Conservation (phyloP, 345 rosid species). For the Aegle marmelos region DNA sequence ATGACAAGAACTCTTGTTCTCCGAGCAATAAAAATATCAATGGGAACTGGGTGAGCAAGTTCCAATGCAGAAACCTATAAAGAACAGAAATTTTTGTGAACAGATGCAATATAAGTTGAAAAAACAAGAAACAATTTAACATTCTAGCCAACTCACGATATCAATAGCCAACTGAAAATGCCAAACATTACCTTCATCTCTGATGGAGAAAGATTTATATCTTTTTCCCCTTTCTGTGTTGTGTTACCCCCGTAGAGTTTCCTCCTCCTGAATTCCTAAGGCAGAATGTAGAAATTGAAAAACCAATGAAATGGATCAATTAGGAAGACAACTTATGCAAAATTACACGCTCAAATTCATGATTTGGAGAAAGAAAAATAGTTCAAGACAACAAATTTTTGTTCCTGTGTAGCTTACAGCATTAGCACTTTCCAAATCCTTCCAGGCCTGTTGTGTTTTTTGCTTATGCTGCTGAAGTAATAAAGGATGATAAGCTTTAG, state of each 20-base stretch:
- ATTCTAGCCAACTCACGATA: not conserved
- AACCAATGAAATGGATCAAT: slow-evolving; percentile 3
- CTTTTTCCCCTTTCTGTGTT: slow-evolving; percentile 20
- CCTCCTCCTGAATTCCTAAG: slow-evolving; percentile 42
- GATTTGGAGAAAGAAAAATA: not conserved
- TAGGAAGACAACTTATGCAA: not conserved
- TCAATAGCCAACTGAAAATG: slow-evolving; percentile 4
- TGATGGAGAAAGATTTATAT: slow-evolving; percentile 29
- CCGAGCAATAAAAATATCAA: slow-evolving; percentile 61
- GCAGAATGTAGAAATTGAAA: slow-evolving; percentile 8
- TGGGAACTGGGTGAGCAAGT: slow-evolving; percentile 64
- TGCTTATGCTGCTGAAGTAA: slow-evolving; percentile 76
- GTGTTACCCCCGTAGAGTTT: slow-evolving; percentile 32
- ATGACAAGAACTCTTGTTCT: slow-evolving; percentile 76
- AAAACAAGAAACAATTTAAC: not conserved
- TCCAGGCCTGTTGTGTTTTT: slow-evolving; percentile 46
- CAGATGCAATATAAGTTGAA: slow-evolving; percentile 1
- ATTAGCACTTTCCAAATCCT: slow-evolving; percentile 46
- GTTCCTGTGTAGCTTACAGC: slow-evolving; percentile 41
- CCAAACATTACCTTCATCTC: slow-evolving; percentile 29
- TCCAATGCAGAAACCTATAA: slow-evolving; percentile 54
- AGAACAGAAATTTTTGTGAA: slow-evolving; percentile 2
- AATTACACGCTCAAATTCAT: not conserved
- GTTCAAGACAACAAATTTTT: not conserved
- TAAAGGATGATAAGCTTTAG: slow-evolving; percentile 82